Conservation (phyloP, 1,139 yeast species). For the Geotrichum klebahnii region DNA sequence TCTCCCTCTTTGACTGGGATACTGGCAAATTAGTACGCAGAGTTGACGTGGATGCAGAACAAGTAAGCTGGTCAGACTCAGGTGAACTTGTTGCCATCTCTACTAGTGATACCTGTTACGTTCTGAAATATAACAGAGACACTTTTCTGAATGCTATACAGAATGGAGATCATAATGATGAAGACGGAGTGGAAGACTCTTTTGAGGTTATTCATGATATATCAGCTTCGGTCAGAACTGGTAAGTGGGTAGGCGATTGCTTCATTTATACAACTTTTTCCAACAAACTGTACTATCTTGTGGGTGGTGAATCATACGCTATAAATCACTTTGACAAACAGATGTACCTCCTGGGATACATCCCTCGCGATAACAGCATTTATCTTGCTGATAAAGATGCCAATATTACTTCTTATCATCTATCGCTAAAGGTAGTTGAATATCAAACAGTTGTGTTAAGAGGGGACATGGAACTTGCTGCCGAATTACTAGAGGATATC, state of each 20-base stretch:
- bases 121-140: constrained; percentile 67
- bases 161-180: constrained; percentile 57
- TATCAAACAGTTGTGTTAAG: constrained; percentile 93
- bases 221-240: constrained; percentile 76
- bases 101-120: constrained; percentile 74
- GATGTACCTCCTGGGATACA: constrained; percentile 81
- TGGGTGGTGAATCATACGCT: constrained; percentile 89
- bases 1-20: constrained; percentile 93
- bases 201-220: constrained; percentile 83
- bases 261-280: constrained; percentile 83
- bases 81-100: constrained; percentile 83
- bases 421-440: constrained; percentile 82
- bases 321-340: constrained; percentile 90
- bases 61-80: constrained; percentile 87
- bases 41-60: constrained; percentile 64
- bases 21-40: constrained; percentile 77
- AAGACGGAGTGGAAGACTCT: constrained; percentile 82
- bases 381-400: constrained; percentile 89
- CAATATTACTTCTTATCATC: constrained; percentile 73
- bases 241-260: constrained; percentile 96
- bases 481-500: constrained; percentile 59
- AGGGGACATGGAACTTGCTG: constrained; percentile 81
- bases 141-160: constrained; percentile 61
- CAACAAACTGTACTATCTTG: constrained; percentile 86
- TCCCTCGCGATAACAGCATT: constrained; percentile 83